Evolutionary conservation across 108 stramenopile species (phyloP), one percentile per base, ranked within the genome.

Genomic region (Chaetoceros tenuissimus): DNA sequence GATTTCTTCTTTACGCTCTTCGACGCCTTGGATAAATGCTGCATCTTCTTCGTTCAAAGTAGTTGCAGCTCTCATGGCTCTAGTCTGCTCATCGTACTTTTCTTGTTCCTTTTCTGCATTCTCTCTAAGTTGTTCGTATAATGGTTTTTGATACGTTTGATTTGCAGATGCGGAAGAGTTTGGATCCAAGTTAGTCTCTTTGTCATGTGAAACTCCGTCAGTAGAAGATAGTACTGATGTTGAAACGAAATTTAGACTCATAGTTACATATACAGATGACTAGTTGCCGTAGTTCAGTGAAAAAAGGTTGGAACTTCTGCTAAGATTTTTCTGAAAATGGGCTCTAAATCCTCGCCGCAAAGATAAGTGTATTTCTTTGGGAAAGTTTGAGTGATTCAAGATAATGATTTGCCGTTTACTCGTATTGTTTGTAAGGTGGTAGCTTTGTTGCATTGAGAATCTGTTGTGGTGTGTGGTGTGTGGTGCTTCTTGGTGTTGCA

Each of bases 201-300:
- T 80, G 64, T 77, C 85, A 57, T 79, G 78, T 22, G 78, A 83
- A 20, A 87, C 81, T 52, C 77, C 82, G 21, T 85, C 80, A 24
- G 80, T 81, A 18, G 77, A 71, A n/a, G 80, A 77, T 56, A 84
- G 84, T 49, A 92, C 84, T 52, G 90, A 77, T 21, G 86, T 83
- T 47, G 85, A 81, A 7, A 92, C 86, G 66, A 92, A 92, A 24
- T 81, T 84, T 55, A 92, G 68, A 58, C 83, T 85, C 90, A 92
- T 92, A 10, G 23, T 51, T 24, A 24, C 5, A 26, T 8, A 25
- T 25, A 51, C 16, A 51, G 10, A 24, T 51, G n/a, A n/a, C n/a
- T n/a, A n/a, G n/a, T n/a, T n/a, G n/a, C n/a, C n/a, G n/a, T n/a
- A n/a, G n/a, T n/a, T n/a, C n/a, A n/a, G n/a, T n/a, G n/a, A n/a